These are phyloP conservation scores for Penicillium sp. DNA, from an alignment of 2,329 filamentous ascomycete genomes.

Conservation along the genomic window DNA sequence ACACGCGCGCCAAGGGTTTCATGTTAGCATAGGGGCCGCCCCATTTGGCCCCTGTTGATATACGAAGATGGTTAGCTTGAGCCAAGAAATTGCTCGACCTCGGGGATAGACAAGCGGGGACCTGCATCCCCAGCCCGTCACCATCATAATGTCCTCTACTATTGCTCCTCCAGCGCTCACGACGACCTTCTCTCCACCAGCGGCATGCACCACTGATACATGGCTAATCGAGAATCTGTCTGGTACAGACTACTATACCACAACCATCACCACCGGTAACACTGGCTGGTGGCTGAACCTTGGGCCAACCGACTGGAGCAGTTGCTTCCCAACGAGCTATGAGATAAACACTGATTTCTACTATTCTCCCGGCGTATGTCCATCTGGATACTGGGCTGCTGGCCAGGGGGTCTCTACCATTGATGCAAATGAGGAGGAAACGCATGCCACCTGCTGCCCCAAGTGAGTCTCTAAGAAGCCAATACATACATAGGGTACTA, in stretches of 20 bases:
- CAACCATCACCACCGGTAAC: background rate
- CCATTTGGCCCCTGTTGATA: too few relatives aligned
- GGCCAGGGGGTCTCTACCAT: background rate
- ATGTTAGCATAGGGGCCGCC: too few relatives aligned
- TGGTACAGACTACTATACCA: background rate
- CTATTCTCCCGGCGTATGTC: slow-evolving; percentile 5
- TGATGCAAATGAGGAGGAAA: background rate
- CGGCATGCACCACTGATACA: background rate
- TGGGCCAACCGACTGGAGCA: background rate
- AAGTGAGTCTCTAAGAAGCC: background rate
- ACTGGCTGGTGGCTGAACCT: slow-evolving; percentile 4
- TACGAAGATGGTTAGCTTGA: too few relatives aligned
- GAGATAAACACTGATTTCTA: background rate
- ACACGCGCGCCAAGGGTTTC: too few relatives aligned
- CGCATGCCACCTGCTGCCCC: slow-evolving; percentile 5
- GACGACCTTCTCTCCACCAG: background rate
- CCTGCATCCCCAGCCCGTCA: too few relatives aligned
- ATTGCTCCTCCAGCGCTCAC: background rate
- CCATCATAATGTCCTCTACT: too few relatives aligned
- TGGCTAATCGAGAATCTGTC: background rate
- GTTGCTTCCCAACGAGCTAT: background rate
- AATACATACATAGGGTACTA: too few relatives aligned
- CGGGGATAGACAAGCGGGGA: too few relatives aligned
- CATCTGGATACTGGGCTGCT: slow-evolving; percentile 2
- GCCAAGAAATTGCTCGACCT: too few relatives aligned